Evolutionary conservation across 129 eudicot species (phyloP), one percentile per base, ranked within the genome.

Genomic region (Flaveria sonorensis): DNA sequence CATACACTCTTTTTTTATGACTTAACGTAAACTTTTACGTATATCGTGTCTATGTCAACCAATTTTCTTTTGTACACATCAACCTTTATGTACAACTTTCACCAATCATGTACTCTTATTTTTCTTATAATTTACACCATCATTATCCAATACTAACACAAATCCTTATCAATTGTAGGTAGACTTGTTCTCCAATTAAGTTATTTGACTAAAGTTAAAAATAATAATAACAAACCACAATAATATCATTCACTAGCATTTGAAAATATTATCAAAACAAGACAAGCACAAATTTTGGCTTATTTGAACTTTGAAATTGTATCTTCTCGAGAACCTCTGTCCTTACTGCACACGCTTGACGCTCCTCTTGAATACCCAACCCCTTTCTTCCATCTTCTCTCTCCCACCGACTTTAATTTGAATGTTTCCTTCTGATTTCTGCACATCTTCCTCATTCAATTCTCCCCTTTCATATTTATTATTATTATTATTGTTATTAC

Each of bases 301-400:
- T 36, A 46, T 64, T 76, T 76, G 73, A 76, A 65, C 2, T 32
- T 66, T 77, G 67, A 77, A 66, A 30, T 67, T 77, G 74, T 77
- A 77, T 77, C 23, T 55, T 77, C 68, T 77, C 74, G 67, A 77
- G 28, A 77, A 77, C 45, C 46, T 52, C 21, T 75, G 80, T 65
- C 64, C 52, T 62, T 79, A 72, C 83, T 72, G 74, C 79, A 80
- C 83, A 65, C 83, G 83, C 75, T 68, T 77, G 74, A 77, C 81
- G 81, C 83, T 63, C 83, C 74, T 72, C 79, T 79, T 79, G 78
- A 79, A 61, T 67, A 79, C 51, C 73, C 73, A 47, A 60, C 82
- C 30, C 47, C 19, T 57, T 46, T 16, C 70, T 74, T 24, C 45
- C 46, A 10, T 43, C n/a, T 8, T 26, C 55, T 50, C 75, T 43